phyloP scores from a whole-genome alignment of 2,329 filamentous ascomycete genomes.

The Huntiella bhutanensis region DNA sequence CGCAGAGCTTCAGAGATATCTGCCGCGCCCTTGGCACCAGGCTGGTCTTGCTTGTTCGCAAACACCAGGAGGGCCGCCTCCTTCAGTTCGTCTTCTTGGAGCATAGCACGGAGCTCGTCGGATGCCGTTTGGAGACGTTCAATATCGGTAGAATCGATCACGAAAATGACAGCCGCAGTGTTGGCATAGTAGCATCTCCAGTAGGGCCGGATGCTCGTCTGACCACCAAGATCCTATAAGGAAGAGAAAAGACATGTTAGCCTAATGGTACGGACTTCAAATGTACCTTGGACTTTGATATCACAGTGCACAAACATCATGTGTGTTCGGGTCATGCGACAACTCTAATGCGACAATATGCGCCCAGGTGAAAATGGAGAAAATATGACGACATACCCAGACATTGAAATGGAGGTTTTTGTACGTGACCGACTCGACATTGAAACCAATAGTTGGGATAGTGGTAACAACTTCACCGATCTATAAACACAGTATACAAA shows the following conservation, averaged over 20 bases:
- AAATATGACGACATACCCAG: conserved; percentile 44
- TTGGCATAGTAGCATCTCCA: conserved; percentile 99
- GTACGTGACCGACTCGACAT: conserved; percentile 96
- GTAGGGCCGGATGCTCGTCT: conserved; percentile 97
- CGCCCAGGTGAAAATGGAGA: background rate
- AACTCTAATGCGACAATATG: background rate
- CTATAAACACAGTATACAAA: conserved; percentile 25
- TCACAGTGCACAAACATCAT: too few species aligned
- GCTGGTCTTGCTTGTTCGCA: conserved; percentile 98
- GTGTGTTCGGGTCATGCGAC: too few species aligned
- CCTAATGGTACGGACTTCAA: conserved; percentile 4
- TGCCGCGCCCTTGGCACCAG: conserved; percentile 84
- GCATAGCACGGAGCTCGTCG: conserved; percentile 84
- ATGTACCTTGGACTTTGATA: too few species aligned
- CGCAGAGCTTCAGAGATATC: conserved; percentile 90
- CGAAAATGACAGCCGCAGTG: conserved; percentile 94
- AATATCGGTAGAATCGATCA: conserved; percentile 95
- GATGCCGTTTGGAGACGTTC: conserved; percentile 81
- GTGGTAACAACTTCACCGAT: conserved; percentile 98
- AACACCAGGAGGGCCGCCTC: conserved; percentile 88
- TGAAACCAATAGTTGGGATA: conserved; percentile 98
- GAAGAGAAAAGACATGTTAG: conserved; percentile 6
- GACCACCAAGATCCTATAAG: conserved; percentile 68
- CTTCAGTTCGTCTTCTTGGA: conserved; percentile 90
- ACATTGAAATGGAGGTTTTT: conserved; percentile 98